phyloP scores from a whole-genome alignment of 805 yeast species.

The Cyberlindnera xishuangbannaensis region DNA sequence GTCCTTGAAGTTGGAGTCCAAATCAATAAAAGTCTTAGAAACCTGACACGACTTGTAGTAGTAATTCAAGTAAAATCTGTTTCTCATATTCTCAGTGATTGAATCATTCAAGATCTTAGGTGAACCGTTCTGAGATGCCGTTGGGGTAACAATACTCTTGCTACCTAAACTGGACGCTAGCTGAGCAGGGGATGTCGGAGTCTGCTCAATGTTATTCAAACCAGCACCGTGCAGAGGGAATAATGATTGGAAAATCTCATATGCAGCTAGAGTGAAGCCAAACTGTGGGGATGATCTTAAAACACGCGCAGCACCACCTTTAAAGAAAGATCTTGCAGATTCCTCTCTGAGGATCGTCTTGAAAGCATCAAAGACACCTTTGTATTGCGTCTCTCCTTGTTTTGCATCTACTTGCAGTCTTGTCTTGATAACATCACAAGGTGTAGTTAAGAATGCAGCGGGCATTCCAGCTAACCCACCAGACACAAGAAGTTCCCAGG shows the following conservation, averaged over 20 bases:
- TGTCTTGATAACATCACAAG: constrained; percentile 94
- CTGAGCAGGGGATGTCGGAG: constrained; percentile 18
- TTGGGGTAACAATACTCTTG: constrained; percentile 2
- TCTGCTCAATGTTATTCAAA: constrained; percentile 18
- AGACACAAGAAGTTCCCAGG: constrained; percentile 78
- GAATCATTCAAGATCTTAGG: constrained; percentile 18
- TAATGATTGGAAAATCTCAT: constrained; percentile 78
- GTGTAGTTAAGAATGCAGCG: constrained; percentile 93
- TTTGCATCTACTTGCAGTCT: constrained; percentile 83
- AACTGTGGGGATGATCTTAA: constrained; percentile 95
- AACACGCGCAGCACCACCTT: constrained; percentile 94
- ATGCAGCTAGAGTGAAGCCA: constrained; percentile 96
- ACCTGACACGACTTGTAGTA: constrained; percentile 55
- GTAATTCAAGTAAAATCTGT: constrained; percentile 31
- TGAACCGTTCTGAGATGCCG: constrained; percentile 4
- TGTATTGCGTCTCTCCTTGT: constrained; percentile 70
- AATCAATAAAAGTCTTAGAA: constrained; percentile 54
- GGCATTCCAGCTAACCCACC: constrained; percentile 99
- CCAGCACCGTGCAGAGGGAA: constrained; percentile 50
- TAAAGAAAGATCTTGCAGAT: constrained; percentile 81
- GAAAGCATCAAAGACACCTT: constrained; percentile 74
- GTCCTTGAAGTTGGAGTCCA: constrained; percentile 55
- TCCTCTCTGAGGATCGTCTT: constrained; percentile 72
- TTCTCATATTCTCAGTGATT: constrained; percentile 13
- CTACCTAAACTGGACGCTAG: constrained; percentile 8